Evolutionary conservation across 148 eudicot genomes (phyloP).

Genomic region (Rhododendron griersonianum): DNA sequence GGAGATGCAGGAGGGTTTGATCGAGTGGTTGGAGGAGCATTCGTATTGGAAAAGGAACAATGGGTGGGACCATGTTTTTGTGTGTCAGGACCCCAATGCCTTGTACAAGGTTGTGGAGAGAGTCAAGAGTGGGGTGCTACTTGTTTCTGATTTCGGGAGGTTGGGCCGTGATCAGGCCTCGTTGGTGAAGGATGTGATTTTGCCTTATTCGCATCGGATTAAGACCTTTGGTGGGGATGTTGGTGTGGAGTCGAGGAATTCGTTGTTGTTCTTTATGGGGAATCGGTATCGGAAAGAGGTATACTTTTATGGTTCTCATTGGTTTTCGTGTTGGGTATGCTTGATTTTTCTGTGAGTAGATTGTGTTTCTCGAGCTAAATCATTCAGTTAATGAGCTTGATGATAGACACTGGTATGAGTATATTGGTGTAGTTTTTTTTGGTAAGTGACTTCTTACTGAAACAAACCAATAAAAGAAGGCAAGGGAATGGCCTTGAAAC

Average conservation of each 20-base stretch:
- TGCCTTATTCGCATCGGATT: slow-evolving; percentile 91
- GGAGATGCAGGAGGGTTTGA: slow-evolving; percentile 76
- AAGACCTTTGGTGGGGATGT: slow-evolving; percentile 61
- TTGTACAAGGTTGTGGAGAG: slow-evolving; percentile 72
- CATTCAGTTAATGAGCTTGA: background rate
- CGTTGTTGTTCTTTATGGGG: slow-evolving; percentile 92
- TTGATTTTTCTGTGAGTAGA: background rate
- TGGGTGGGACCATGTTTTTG: slow-evolving; percentile 94
- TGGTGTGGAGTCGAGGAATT: slow-evolving; percentile 64
- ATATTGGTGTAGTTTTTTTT: background rate
- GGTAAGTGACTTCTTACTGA: background rate
- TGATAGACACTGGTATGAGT: background rate
- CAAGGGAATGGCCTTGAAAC: background rate
- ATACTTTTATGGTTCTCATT: background rate
- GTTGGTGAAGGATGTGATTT: slow-evolving; percentile 79
- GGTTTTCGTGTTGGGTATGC: background rate
- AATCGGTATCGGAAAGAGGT: slow-evolving; percentile 65
- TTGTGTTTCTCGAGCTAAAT: background rate
- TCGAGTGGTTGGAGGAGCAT: slow-evolving; percentile 80
- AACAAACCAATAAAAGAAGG: background rate
- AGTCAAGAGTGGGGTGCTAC: slow-evolving; percentile 69
- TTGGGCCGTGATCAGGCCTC: slow-evolving; percentile 68
- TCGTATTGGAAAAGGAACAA: slow-evolving; percentile 86
- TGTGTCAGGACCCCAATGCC: slow-evolving; percentile 95
- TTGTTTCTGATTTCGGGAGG: slow-evolving; percentile 97